These are phyloP conservation scores for Coniophora puteana DNA, from an alignment of 1,284 basidiomycete species.

Conservation along the genomic window DNA sequence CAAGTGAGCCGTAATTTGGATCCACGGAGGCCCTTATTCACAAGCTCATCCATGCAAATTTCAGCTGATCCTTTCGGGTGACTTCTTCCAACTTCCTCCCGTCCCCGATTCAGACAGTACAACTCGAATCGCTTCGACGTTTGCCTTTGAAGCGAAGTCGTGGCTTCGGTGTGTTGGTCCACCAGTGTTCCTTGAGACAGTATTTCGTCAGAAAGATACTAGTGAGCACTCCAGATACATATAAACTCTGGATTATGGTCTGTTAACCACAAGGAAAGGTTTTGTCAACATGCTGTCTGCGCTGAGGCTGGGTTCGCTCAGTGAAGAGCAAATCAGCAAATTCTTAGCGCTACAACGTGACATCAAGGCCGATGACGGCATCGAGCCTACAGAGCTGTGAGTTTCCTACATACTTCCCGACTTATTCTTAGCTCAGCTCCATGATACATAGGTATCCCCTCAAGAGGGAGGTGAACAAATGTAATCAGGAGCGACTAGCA, in stretches of 20 bases:
- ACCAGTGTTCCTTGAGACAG: constrained; percentile 34
- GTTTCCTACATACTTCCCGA: constrained; percentile 14
- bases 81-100: constrained; percentile 80
- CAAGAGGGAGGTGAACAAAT: constrained; percentile 29
- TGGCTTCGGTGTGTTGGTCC: constrained; percentile 49
- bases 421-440: constrained; percentile 6
- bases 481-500: constrained; percentile 20
- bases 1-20: constrained; percentile 42
- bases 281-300: constrained; percentile 91
- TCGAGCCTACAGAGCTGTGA: constrained; percentile 81
- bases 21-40: too few relatives aligned
- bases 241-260: not conserved
- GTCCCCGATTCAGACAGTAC: constrained; percentile 45
- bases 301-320: constrained; percentile 77
- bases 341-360: constrained; percentile 60
- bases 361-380: constrained; percentile 66
- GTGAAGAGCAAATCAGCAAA: constrained; percentile 39
- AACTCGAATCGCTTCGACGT: constrained; percentile 33
- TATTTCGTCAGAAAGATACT: constrained; percentile 45
- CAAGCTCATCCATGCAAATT: constrained; percentile 7
- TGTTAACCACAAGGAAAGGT: too few relatives aligned
- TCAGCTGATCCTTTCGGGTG: constrained; percentile 72
- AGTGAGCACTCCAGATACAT: constrained; percentile 24
- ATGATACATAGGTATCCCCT: constrained; percentile 28
- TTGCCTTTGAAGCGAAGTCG: constrained; percentile 65